phyloP scores from a whole-genome alignment of 345 rosid genomes.

The Acer yangbiense region DNA sequence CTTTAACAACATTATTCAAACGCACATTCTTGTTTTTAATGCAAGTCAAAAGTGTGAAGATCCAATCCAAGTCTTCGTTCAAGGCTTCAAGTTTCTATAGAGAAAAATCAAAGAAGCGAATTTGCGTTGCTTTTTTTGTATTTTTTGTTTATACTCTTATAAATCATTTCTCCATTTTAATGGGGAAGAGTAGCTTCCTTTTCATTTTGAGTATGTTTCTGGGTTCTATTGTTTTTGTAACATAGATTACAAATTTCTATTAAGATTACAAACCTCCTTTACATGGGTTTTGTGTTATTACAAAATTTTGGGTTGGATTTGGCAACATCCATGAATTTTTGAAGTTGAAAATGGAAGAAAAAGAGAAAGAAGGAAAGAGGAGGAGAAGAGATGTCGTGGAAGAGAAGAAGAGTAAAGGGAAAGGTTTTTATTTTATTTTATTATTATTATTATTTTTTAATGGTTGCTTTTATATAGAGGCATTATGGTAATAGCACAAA shows the following conservation, averaged over 20 bases:
- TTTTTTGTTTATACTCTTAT: background rate
- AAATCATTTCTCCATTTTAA: background rate
- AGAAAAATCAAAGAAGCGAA: background rate
- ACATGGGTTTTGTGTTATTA: too few species aligned
- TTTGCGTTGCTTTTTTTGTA: background rate
- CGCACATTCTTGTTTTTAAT: background rate
- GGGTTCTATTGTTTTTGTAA: background rate
- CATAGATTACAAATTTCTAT: background rate
- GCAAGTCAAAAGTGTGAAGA: background rate
- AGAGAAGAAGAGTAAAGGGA: too few species aligned
- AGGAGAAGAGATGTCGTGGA: too few species aligned
- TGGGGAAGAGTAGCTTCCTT: background rate
- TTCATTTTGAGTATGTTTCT: background rate
- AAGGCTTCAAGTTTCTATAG: background rate
- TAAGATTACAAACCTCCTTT: too few species aligned
- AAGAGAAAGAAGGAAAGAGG: too few species aligned
- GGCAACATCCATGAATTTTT: too few species aligned
- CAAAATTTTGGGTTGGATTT: too few species aligned
- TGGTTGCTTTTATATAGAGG: too few species aligned
- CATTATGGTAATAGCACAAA: too few species aligned
- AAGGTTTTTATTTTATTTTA: too few species aligned
- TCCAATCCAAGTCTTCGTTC: conserved; percentile 33
- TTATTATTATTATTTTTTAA: too few species aligned
- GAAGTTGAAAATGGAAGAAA: too few species aligned
- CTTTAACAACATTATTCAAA: background rate